A percentile compares a stretch with the other conserved stretches of the same genome.
phyloP scores from a whole-genome alignment of 441 rosid species.

The Pelargonium citronellum region DNA sequence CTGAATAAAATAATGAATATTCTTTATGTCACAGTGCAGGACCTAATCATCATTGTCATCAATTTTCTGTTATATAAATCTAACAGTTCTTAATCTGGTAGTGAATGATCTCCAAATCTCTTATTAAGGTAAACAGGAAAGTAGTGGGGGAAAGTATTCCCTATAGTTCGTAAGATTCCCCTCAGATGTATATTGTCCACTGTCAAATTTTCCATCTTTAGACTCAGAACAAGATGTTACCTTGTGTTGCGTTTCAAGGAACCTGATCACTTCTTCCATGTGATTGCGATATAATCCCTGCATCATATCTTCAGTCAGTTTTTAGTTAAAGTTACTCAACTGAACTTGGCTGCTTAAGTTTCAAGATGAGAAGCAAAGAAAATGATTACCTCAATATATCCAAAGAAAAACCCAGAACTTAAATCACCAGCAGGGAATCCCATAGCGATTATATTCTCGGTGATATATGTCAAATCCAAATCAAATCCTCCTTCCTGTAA shows the following conservation, averaged over 20 bases:
- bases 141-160: background rate
- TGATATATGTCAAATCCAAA: slow-evolving; percentile 75
- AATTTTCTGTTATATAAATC: background rate
- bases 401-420: slow-evolving; percentile 65
- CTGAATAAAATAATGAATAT: background rate
- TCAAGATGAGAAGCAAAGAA: slow-evolving; percentile 7
- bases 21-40: background rate
- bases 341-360: slow-evolving; percentile 14
- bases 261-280: slow-evolving; percentile 80
- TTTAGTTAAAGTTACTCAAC: slow-evolving; percentile 9
- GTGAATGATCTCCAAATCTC: background rate
- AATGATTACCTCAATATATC: slow-evolving; percentile 60
- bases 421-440: slow-evolving; percentile 86
- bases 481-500: slow-evolving; percentile 74
- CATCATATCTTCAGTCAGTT: slow-evolving; percentile 21
- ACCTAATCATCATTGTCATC: background rate
- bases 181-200: slow-evolving; percentile 2
- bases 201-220: slow-evolving; percentile 12
- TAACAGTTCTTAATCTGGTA: background rate
- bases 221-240: slow-evolving; percentile 26
- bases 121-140: background rate
- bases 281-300: slow-evolving; percentile 82
- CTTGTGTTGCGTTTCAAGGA: slow-evolving; percentile 82
- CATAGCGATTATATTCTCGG: slow-evolving; percentile 89
- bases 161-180: background rate